Percentiles rank a stretch among this genome's conserved stretches.
Evolutionary conservation across 2,329 filamentous ascomycete genomes (phyloP).

Genomic region (Penicillium italicum): DNA sequence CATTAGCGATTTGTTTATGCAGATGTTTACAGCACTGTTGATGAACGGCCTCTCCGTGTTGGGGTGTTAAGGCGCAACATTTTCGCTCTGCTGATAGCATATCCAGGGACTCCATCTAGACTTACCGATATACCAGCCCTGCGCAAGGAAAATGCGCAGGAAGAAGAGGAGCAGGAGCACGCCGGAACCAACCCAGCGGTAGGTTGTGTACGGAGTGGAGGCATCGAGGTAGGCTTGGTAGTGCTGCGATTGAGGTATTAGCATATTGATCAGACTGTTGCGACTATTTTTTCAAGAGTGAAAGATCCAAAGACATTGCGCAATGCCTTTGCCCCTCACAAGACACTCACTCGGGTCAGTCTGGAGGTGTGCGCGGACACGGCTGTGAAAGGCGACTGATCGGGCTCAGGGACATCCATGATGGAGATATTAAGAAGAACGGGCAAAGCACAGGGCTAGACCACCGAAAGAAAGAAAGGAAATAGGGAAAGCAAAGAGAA

Average conservation of each 20-base stretch:
- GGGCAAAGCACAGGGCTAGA: neutral
- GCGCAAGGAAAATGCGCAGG: slow-evolving; percentile 80
- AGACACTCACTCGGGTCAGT: slow-evolving; percentile 40
- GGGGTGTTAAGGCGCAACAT: neutral
- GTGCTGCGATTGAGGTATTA: slow-evolving; percentile 54
- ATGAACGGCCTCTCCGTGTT: neutral
- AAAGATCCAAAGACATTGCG: slow-evolving; percentile 3
- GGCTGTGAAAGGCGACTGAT: slow-evolving; percentile 86
- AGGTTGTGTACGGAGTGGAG: slow-evolving; percentile 81
- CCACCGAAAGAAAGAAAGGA: slow-evolving; percentile 5
- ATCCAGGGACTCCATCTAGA: neutral
- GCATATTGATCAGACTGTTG: neutral
- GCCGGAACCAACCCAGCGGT: slow-evolving; percentile 86
- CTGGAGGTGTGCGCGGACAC: slow-evolving; percentile 74
- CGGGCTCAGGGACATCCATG: slow-evolving; percentile 85
- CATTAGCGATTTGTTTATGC: slow-evolving; percentile 7
- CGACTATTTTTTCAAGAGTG: neutral
- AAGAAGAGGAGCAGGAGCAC: slow-evolving; percentile 76
- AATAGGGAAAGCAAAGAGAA: slow-evolving; percentile 10
- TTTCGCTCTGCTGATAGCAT: neutral
- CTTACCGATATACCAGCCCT: slow-evolving; percentile 98
- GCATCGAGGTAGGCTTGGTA: slow-evolving; percentile 94
- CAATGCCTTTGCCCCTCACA: slow-evolving; percentile 9
- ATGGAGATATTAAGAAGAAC: slow-evolving; percentile 17
- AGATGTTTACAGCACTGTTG: neutral